Evolutionary conservation across 2,329 filamentous ascomycete species (phyloP), one percentile per base, ranked within the genome.

Genomic region (Septoria linicola): DNA sequence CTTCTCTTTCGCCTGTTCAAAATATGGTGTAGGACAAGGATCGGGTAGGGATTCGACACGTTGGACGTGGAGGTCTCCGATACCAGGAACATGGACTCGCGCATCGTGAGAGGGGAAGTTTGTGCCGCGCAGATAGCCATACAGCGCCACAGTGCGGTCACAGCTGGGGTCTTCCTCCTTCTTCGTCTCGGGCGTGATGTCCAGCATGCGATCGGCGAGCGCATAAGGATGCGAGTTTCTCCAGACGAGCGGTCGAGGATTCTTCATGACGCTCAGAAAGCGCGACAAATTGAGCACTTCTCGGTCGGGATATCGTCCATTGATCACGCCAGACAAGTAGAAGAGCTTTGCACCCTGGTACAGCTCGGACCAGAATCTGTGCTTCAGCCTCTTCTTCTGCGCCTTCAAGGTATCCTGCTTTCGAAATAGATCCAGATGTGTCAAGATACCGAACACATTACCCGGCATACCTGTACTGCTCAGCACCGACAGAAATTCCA

Each of bases 181-280:
- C 61, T 87, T 83, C 8, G 89, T 95, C 0, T 95, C 93, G 30
- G 95, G 89, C 0, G 93, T 99, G 46, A 99, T 84, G 70, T 99
- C 93, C 62, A 95, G 80, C 72, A 97, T 95, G 58, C 91, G 89
- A 73, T 99, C 93, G 52, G 93, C 88, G 48, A 99, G 77, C 51
- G 89, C 84, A 70, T 99, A 99, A 3, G 92, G 91, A 75, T 99
- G 93, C 1, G 89, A 87, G 69, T 99, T 99, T 53, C 95, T 82
- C 92, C 93, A 99, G 35, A 99, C 79, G 23, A 99, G 77, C n/a
- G 93, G 93, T 53, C 93, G 81, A 3, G 95, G 92, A 68, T 96
- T 99, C 78, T 99, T 99, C 95, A 99, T 99, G 60, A 99, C 90
- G 16, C 89, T 95, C 59, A 99, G 78, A 70, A 99, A 99, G 49